These are phyloP conservation scores for Globisporangium cylindrosporum DNA, from an alignment of 352 stramenopile genomes.

Conservation along the genomic window DNA sequence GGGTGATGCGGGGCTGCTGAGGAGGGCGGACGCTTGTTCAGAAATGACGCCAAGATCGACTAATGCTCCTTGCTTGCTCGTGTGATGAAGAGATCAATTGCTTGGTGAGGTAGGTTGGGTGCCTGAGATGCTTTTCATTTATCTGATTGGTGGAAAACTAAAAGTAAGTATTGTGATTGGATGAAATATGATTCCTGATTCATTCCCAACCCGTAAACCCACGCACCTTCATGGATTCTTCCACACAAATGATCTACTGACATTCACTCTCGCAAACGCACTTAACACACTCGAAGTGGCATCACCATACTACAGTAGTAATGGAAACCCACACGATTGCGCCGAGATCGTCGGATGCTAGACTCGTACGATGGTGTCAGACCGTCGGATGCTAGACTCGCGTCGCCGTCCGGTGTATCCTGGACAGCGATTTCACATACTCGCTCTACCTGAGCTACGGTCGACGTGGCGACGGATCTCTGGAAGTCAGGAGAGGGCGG, in stretches of 20 bases:
- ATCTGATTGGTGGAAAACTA: slow-evolving; percentile 1
- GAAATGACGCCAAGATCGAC: slow-evolving; percentile 11
- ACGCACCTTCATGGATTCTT: not conserved
- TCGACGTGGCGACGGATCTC: no score
- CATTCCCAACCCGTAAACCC: not conserved
- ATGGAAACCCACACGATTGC: no score
- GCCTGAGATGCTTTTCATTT: slow-evolving; percentile 5
- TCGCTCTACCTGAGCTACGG: no score
- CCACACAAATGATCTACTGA: not conserved
- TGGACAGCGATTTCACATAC: no score
- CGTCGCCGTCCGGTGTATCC: no score
- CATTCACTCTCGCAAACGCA: not conserved
- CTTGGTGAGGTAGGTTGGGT: not conserved
- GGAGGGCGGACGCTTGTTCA: not conserved
- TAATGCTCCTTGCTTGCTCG: not conserved
- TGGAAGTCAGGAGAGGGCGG: no score
- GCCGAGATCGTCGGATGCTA: no score
- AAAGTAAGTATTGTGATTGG: not conserved
- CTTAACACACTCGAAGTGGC: slow-evolving; percentile 7
- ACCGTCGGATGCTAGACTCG: no score
- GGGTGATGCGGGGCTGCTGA: not conserved
- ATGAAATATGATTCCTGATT: slow-evolving; percentile 5
- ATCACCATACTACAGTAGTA: no score
- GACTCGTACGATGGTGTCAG: no score
- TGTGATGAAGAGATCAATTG: not conserved